These are phyloP conservation scores for Hygrocybe coccinea DNA, from an alignment of 768 basidiomycete species.

Conservation along the genomic window DNA sequence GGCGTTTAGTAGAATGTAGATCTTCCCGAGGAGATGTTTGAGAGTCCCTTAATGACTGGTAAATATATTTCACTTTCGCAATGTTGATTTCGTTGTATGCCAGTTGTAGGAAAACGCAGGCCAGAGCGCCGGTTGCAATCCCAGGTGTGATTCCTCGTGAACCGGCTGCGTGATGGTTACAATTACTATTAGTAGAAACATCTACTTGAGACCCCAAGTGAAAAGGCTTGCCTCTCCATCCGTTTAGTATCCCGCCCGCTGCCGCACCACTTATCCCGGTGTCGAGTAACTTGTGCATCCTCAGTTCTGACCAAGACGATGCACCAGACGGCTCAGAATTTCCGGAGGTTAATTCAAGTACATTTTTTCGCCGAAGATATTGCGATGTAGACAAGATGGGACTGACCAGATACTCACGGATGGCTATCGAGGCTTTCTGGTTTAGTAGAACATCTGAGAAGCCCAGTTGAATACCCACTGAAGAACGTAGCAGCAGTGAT, in stretches of 20 bases:
- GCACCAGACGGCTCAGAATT: slow-evolving; percentile 3
- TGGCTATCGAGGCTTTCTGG: slow-evolving; percentile 38
- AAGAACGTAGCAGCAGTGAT: slow-evolving; percentile 75
- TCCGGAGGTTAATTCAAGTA: slow-evolving; percentile 16
- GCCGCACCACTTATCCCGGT: slow-evolving; percentile 67
- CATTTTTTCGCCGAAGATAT: slow-evolving; percentile 41
- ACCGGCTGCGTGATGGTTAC: slow-evolving; percentile 48
- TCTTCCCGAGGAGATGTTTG: slow-evolving; percentile 10
- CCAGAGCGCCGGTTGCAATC: slow-evolving; percentile 50
- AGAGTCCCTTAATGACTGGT: slow-evolving; percentile 12
- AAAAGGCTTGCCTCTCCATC: slow-evolving; percentile 49
- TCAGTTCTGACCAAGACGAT: slow-evolving; percentile 49
- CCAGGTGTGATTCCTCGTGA: slow-evolving; percentile 53
- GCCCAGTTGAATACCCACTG: slow-evolving; percentile 42
- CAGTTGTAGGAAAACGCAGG: slow-evolving; percentile 61
- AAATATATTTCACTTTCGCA: slow-evolving; percentile 50
- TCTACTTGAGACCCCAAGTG: not conserved
- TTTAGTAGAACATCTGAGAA: not conserved
- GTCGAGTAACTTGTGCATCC: slow-evolving; percentile 60
- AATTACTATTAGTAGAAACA: not conserved
- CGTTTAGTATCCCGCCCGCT: slow-evolving; percentile 56
- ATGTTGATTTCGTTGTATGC: slow-evolving; percentile 66
- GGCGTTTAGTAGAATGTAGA: slow-evolving; percentile 10
- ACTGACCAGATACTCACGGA: slow-evolving; percentile 71
- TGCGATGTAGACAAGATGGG: slow-evolving; percentile 53